Evolutionary conservation across 176 grass and related monocot genomes (phyloP), one percentile per base, ranked within the genome.

Genomic region (Raddia guianensis): DNA sequence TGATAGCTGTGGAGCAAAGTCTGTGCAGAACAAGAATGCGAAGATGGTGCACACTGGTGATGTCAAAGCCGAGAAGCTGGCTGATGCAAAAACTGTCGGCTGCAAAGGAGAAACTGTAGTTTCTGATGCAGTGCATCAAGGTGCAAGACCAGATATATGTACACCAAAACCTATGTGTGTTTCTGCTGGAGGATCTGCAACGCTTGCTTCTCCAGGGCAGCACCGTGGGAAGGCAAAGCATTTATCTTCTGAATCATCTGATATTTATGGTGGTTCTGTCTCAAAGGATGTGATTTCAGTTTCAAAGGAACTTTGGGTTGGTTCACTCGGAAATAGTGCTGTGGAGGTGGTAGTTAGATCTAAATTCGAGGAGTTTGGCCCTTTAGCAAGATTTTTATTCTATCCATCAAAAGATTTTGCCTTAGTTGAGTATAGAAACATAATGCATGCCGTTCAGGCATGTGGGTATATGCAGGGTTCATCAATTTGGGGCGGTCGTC

Each of bases 271-370:
- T 53, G 80, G 83, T 90, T 74, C 70, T 70, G 70, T 75, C 50
- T 80, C 87, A 45, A 85, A 85, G 43, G 89, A 91, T 70, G 89
- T 97, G 66, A 87, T 93, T 65, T 90, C 84, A 78, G 89, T 92
- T 80, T 93, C 94, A 34, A 97, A 91, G 89, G 90, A 91, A 80
- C 91, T 97, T 69, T 97, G 91, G 91, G 74, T 94, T 65, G 80
- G 91, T 67, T 90, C 75, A 74, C 49, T 91, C 21, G 91, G 91
- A 65, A 89, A 63, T 76, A 85, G 81, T 78, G 86, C 89, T 52
- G 10, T 87, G 49, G 91, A 93, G 84, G 44, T 79, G 72, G 57
- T 83, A 59, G 73, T 97, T 66, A 91, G 85, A 74, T 94, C 78
- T 59, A 89, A 89, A 56, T 97, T 97, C 62, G 91, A 93, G 88